Conservation (phyloP, 345 rosid species). For the Eucalyptus victrix region DNA sequence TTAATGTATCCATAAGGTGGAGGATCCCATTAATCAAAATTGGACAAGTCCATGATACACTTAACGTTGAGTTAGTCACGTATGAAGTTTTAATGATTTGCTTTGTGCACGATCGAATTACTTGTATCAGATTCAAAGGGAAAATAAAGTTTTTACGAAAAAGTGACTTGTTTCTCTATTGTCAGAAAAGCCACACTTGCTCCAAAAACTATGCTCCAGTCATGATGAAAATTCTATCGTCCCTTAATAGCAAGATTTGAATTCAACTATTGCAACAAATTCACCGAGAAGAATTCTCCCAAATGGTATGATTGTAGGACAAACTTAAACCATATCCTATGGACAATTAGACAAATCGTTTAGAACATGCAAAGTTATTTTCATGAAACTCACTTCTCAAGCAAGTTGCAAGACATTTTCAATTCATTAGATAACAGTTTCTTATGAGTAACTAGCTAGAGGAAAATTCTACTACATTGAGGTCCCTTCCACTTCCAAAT, state of each 20-base stretch:
- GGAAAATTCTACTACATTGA: neutral
- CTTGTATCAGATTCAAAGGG: neutral
- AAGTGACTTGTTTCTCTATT: neutral
- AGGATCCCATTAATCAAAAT: neutral
- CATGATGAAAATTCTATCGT: neutral
- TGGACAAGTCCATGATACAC: neutral
- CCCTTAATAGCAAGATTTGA: neutral
- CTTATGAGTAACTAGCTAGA: neutral
- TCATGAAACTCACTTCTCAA: neutral
- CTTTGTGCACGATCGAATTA: neutral
- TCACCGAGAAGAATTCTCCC: neutral
- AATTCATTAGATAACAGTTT: neutral
- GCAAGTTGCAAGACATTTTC: neutral
- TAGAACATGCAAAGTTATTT: neutral
- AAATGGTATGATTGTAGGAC: neutral
- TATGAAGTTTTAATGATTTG: neutral
- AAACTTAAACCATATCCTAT: neutral
- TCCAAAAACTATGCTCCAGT: neutral
- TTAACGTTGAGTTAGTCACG: neutral
- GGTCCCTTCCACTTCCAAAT: neutral
- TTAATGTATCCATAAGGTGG: neutral
- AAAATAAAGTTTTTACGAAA: no score
- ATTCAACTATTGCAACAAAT: neutral
- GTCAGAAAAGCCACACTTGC: neutral
- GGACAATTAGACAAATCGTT: neutral